phyloP scores from a whole-genome alignment of 2,329 filamentous ascomycete species.

The Paraphoma sp. region DNA sequence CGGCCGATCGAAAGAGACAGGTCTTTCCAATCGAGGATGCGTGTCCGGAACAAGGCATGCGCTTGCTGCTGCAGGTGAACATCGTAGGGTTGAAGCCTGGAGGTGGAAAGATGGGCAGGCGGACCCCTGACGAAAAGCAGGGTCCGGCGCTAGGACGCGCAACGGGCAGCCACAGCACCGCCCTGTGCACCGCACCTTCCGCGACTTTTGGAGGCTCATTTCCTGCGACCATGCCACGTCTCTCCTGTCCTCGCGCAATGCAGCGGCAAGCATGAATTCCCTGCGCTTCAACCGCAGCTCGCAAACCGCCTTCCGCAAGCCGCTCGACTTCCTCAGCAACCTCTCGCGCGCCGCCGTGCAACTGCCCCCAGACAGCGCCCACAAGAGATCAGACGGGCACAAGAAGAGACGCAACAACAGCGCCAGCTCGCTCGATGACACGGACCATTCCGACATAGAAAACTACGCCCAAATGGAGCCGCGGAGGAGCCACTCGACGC shows the following conservation, averaged over 20 bases:
- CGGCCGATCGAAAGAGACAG: too few relatives aligned
- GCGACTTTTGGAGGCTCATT: neutral
- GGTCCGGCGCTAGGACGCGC: conserved; percentile 1
- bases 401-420: conserved; percentile 41
- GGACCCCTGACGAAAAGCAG: neutral
- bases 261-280: conserved; percentile 40
- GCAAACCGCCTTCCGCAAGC: conserved; percentile 40
- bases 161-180: conserved; percentile 6
- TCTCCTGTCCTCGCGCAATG: conserved; percentile 31
- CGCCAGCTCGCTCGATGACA: conserved; percentile 46
- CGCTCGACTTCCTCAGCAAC: conserved; percentile 45
- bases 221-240: conserved; percentile 16
- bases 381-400: conserved; percentile 21
- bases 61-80: too few relatives aligned
- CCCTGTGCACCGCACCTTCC: conserved; percentile 27
- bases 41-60: too few relatives aligned
- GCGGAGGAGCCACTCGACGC: conserved; percentile 32
- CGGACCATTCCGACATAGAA: conserved; percentile 45
- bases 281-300: conserved; percentile 42
- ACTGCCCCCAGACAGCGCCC: conserved; percentile 14
- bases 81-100: too few relatives aligned
- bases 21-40: too few relatives aligned
- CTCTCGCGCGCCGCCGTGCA: conserved; percentile 28
- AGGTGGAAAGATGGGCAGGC: too few relatives aligned
- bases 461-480: conserved; percentile 39